Conservation (phyloP, 345 rosid genomes). For the Dovyalis caffra region DNA sequence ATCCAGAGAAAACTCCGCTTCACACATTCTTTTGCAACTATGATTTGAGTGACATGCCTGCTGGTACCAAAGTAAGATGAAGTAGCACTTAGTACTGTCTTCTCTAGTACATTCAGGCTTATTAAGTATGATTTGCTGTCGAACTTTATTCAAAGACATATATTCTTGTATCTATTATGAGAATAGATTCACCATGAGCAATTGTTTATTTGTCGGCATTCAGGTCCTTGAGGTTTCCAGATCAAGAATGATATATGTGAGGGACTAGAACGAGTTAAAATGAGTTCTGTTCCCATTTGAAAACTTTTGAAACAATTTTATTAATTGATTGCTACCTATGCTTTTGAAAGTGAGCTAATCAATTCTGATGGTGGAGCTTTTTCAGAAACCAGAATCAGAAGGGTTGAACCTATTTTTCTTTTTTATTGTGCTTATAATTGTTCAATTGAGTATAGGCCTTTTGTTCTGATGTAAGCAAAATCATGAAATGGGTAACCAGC, state of each 20-base stretch:
- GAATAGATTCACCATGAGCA: not conserved
- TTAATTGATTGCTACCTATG: not conserved
- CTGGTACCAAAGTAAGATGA: slow-evolving; percentile 66
- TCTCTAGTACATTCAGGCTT: not conserved
- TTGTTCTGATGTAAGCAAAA: not conserved
- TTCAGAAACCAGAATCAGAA: not conserved
- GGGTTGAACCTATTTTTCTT: not conserved
- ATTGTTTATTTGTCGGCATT: not conserved
- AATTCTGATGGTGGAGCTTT: not conserved
- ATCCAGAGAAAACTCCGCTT: slow-evolving; percentile 95
- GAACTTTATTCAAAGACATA: not conserved
- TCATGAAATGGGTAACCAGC: not conserved
- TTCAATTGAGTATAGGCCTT: not conserved
- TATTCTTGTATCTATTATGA: not conserved
- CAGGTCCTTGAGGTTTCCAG: not conserved
- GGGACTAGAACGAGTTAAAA: not conserved
- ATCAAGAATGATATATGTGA: not conserved
- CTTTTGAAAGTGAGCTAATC: not conserved
- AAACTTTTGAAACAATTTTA: not conserved
- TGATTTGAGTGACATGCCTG: slow-evolving; percentile 95
- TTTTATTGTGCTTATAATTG: not conserved
- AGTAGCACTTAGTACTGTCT: not conserved
- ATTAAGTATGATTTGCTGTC: not conserved
- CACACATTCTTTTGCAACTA: slow-evolving; percentile 95
- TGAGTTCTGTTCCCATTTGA: not conserved